Base-by-base conservation (phyloP, 352 stramenopile species). In the Peronospora farinosa region DNA sequence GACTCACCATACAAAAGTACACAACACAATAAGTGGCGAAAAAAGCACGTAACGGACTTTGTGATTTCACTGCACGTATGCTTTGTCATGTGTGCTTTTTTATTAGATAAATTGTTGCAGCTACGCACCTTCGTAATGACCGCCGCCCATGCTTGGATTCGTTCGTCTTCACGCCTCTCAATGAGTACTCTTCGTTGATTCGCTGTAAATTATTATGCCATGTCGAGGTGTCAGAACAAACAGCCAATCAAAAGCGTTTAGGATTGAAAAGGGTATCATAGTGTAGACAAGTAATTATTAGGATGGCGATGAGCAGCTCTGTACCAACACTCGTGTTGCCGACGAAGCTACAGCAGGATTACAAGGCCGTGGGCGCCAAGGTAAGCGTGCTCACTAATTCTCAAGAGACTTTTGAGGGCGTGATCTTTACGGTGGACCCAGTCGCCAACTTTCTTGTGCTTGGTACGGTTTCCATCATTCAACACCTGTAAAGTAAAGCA, bases 401-500 rank as follows among this genome's bases (percentile, higher is more conserved):
- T 3, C 54, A 82, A 32, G 74, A 81, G 38, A 63, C 44, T 21
- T 78, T 88, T 32, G 78, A 92, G 41, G 81, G 81, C 32, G 48
- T 66, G n/a, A 65, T 90, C 45, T 92, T 87, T 66, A 90, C 78
- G 48, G 38, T 92, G 38, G 81, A 92, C 45, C 71, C 77, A 13
- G 63, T 89, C 12, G 74, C 78, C 47, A 82, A 81, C 50, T 88
- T 92, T 59, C 75, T 92, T 46, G 67, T 92, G 45, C 69, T 92
- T 38, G 77, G 78, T 89, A 52, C 31, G 44, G 21, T 19, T 19
- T 32, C 28, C 4, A n/a, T n/a, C 5, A 27, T 27, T 13, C n/a
- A 23, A 37, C 23, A 48, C 27, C 30, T 47, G 42, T 13, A 28
- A 13, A 54, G 42, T 13, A 28, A 13, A 54, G 30, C 35, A 37